Evolutionary conservation across 2,329 filamentous ascomycete species (phyloP).

Genomic region (Anthostomella pinea): DNA sequence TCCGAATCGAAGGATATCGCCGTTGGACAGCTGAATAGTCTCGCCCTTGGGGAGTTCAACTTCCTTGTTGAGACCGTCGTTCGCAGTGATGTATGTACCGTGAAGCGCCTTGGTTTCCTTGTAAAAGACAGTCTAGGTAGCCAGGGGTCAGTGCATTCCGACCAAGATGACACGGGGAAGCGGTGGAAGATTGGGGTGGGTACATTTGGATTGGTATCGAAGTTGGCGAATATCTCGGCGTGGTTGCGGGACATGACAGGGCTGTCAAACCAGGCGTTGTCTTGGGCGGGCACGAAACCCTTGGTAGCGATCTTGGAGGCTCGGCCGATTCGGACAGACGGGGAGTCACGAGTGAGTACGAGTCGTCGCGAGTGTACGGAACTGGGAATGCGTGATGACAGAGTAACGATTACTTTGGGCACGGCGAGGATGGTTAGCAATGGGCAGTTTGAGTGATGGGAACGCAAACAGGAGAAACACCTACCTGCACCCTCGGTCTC

Average conservation of each 20-base stretch:
- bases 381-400: conserved; percentile 5
- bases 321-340: conserved; percentile 38
- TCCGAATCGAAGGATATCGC: conserved; percentile 39
- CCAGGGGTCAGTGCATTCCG: conserved; percentile 3
- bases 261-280: conserved; percentile 68
- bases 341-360: conserved; percentile 23
- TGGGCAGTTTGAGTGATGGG: too few relatives aligned
- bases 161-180: too few relatives aligned
- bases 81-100: conserved; percentile 46
- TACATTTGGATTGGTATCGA: conserved; percentile 41
- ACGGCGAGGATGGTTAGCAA: too few relatives aligned
- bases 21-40: conserved; percentile 25
- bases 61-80: conserved; percentile 18
- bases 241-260: conserved; percentile 70
- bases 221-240: conserved; percentile 50
- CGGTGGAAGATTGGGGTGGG: conserved; percentile 7
- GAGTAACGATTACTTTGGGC: conserved; percentile 14
- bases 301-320: conserved; percentile 45
- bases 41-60: conserved; percentile 20
- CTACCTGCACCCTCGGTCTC: background rate
- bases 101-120: conserved; percentile 50
- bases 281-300: conserved; percentile 34
- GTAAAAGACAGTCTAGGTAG: conserved; percentile 41
- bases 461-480: too few relatives aligned
- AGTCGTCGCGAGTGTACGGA: conserved; percentile 27